Conservation (phyloP, 2,329 filamentous ascomycete genomes). For the Colletotrichum acutatum region DNA sequence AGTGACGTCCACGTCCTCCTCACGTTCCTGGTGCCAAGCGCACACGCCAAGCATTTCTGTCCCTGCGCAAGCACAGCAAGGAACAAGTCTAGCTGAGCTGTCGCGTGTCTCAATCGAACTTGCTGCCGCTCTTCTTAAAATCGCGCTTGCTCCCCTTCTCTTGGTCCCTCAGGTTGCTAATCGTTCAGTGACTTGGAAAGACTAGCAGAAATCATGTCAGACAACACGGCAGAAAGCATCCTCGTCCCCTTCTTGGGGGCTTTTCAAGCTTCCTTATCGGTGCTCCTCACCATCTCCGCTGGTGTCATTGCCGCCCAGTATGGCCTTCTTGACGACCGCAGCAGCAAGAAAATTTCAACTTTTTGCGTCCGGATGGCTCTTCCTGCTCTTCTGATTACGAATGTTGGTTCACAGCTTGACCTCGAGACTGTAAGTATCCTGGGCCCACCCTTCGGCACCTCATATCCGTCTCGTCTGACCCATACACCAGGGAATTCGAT, state of each 20-base stretch:
- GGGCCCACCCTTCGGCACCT: background rate
- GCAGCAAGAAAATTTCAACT: constrained; percentile 55
- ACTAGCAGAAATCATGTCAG: constrained; percentile 31
- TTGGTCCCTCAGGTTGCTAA: background rate
- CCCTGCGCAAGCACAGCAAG: constrained; percentile 1
- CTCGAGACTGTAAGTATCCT: constrained; percentile 41
- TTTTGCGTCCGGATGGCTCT: constrained; percentile 60
- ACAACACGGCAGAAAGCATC: constrained; percentile 36
- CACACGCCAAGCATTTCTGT: constrained; percentile 16
- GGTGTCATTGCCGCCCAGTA: constrained; percentile 53
- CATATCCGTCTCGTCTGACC: constrained; percentile 9
- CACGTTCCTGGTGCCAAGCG: constrained; percentile 25
- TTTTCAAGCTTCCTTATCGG: constrained; percentile 58
- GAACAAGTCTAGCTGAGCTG: background rate
- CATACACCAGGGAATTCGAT: constrained; percentile 41
- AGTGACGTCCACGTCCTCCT: constrained; percentile 31
- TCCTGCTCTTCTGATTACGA: constrained; percentile 56
- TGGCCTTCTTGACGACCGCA: constrained; percentile 48
- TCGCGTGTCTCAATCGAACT: constrained; percentile 8
- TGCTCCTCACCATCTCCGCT: constrained; percentile 58
- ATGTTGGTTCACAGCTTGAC: constrained; percentile 56
- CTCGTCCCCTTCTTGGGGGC: constrained; percentile 55
- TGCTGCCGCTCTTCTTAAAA: background rate
- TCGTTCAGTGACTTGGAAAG: background rate
- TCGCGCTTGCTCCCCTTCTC: background rate